A percentile compares a stretch with the other conserved stretches of the same genome.
Conservation (phyloP, 192 early-diverging fungal species). For the Coemansia sp. region DNA sequence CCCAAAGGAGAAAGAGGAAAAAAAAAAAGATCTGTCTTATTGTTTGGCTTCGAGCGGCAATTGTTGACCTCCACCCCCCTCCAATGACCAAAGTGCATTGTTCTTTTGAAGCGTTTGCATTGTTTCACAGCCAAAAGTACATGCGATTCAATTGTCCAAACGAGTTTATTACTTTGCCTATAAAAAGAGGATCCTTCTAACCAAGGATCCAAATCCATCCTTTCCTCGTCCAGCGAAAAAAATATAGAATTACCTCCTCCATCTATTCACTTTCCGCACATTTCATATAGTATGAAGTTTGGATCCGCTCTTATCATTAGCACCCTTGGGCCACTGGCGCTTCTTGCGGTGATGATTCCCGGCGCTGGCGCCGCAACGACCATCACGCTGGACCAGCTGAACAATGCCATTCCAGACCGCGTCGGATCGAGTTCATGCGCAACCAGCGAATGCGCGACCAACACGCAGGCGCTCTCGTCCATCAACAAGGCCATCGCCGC, state of each 20-base stretch:
- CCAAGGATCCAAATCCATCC: too few species aligned
- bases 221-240: too few species aligned
- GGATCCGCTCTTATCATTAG: neutral
- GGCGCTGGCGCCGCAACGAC: neutral
- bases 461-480: conserved; percentile 20
- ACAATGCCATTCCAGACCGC: conserved; percentile 23
- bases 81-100: neutral
- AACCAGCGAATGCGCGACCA: conserved; percentile 31
- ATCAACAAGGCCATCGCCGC: conserved; percentile 42
- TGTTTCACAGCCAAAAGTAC: too few species aligned
- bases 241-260: neutral
- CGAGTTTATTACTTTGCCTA: too few species aligned
- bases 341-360: neutral
- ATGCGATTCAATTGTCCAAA: too few species aligned
- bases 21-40: too few species aligned
- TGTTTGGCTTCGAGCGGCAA: too few species aligned
- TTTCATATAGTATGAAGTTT: neutral
- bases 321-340: neutral
- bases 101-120: too few species aligned
- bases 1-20: too few species aligned
- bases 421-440: conserved; percentile 21
- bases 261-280: neutral
- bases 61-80: too few species aligned
- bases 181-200: too few species aligned
- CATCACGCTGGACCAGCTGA: conserved; percentile 30